Evolutionary conservation across 2,329 filamentous ascomycete species (phyloP).

Genomic region (Aspergillus arachidicola): DNA sequence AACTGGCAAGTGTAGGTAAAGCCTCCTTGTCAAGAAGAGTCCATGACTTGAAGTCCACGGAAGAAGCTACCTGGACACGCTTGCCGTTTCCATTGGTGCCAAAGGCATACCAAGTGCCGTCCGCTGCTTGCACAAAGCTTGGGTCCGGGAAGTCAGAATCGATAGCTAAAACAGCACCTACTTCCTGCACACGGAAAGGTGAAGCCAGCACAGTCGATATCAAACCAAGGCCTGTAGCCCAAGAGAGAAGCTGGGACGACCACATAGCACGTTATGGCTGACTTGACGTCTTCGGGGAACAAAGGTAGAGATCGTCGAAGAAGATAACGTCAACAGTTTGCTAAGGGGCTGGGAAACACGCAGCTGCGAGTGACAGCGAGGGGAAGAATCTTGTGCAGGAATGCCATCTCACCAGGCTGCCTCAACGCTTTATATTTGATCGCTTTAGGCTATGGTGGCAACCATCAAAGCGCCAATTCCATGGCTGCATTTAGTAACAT

Average conservation of each 20-base stretch:
- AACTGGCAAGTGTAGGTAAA: constrained; percentile 55
- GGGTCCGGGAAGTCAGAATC: constrained; percentile 46
- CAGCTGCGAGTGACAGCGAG: background rate
- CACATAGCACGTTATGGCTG: constrained; percentile 12
- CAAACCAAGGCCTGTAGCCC: constrained; percentile 12
- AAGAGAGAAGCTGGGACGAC: constrained; percentile 7
- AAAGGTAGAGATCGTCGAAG: background rate
- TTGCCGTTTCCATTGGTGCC: constrained; percentile 56
- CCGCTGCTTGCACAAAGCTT: constrained; percentile 49
- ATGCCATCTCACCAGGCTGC: constrained; percentile 6
- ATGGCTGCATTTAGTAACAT: constrained; percentile 8
- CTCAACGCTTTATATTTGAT: constrained; percentile 16
- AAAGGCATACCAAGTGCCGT: constrained; percentile 61
- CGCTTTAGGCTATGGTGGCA: background rate
- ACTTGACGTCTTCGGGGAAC: background rate
- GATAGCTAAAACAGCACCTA: constrained; percentile 30
- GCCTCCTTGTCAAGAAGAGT: constrained; percentile 56
- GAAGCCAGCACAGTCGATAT: constrained; percentile 19
- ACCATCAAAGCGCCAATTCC: background rate
- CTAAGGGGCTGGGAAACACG: constrained; percentile 9
- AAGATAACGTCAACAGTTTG: constrained; percentile 5
- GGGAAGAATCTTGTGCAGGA: background rate
- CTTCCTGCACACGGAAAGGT: constrained; percentile 22
- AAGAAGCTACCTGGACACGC: constrained; percentile 58
- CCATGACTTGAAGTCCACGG: constrained; percentile 51